Conservation (phyloP, 306 rosid species). For the Hippophae gyantsensis region DNA sequence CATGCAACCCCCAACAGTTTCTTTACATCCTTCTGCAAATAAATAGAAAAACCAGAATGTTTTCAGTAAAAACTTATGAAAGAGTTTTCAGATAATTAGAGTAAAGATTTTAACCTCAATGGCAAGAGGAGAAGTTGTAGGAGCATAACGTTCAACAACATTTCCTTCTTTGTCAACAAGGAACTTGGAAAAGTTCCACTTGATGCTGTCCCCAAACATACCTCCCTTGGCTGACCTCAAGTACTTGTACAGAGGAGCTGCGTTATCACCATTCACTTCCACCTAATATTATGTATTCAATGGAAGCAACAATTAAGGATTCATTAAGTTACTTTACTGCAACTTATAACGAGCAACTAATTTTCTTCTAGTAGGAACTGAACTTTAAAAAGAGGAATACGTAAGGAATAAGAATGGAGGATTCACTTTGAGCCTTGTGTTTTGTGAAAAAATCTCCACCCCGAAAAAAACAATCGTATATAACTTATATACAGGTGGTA, state of each 20-base stretch:
- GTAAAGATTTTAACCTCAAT: conserved; percentile 49
- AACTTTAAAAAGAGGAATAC: too few relatives aligned
- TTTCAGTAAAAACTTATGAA: background rate
- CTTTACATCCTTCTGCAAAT: conserved; percentile 42
- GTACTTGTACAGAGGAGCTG: conserved; percentile 73
- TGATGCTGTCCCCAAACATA: conserved; percentile 68
- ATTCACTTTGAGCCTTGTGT: too few relatives aligned
- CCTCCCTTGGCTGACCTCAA: conserved; percentile 89
- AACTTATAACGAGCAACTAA: background rate
- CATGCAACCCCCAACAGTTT: conserved; percentile 34
- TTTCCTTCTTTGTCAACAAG: conserved; percentile 83
- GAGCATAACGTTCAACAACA: conserved; percentile 89
- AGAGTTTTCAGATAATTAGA: background rate
- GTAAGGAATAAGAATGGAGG: too few relatives aligned
- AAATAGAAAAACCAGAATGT: conserved; percentile 5
- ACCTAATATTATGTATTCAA: conserved; percentile 27
- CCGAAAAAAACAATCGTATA: too few relatives aligned
- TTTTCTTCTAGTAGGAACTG: too few relatives aligned
- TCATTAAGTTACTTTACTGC: background rate
- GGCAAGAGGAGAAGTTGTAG: conserved; percentile 89
- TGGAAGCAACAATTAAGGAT: background rate
- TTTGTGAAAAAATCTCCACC: too few relatives aligned
- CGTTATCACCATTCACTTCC: conserved; percentile 67
- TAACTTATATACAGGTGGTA: too few relatives aligned
- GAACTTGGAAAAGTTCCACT: conserved; percentile 95